phyloP scores from a whole-genome alignment of 306 rosid species.

The Glycine latifolia region DNA sequence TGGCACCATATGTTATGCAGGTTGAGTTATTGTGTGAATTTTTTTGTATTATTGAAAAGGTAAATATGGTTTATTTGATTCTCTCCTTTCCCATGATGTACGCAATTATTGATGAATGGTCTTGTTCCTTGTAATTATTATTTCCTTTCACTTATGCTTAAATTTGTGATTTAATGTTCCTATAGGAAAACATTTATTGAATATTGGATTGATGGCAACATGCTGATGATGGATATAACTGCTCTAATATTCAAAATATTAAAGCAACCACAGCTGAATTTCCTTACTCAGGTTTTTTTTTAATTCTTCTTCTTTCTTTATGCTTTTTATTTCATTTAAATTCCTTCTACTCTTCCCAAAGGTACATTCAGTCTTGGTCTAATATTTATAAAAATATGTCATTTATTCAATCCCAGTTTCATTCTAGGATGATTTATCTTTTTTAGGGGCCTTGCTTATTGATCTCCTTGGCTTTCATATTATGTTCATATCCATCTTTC shows the following conservation, averaged over 20 bases:
- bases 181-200: conserved; percentile 80
- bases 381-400: conserved; percentile 14
- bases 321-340: conserved; percentile 29
- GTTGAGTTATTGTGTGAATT: conserved; percentile 37
- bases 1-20: not conserved
- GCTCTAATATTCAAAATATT: conserved; percentile 78
- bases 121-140: conserved; percentile 43
- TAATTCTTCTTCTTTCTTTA: conserved; percentile 32
- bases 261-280: conserved; percentile 87
- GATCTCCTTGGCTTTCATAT: conserved; percentile 36
- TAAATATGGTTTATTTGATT: conserved; percentile 29
- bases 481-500: conserved; percentile 10
- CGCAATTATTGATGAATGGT: conserved; percentile 29
- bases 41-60: not conserved
- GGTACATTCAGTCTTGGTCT: conserved; percentile 22
- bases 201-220: conserved; percentile 85
- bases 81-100: conserved; percentile 24
- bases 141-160: conserved; percentile 29
- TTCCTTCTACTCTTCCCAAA: conserved; percentile 21
- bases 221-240: conserved; percentile 88
- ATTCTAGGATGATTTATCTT: conserved; percentile 22
- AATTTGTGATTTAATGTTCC: conserved; percentile 44
- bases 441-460: conserved; percentile 2
- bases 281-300: conserved; percentile 71
- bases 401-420: conserved; percentile 24